These are phyloP conservation scores for Glycine soja DNA, from an alignment of 306 rosid species.

Conservation along the genomic window DNA sequence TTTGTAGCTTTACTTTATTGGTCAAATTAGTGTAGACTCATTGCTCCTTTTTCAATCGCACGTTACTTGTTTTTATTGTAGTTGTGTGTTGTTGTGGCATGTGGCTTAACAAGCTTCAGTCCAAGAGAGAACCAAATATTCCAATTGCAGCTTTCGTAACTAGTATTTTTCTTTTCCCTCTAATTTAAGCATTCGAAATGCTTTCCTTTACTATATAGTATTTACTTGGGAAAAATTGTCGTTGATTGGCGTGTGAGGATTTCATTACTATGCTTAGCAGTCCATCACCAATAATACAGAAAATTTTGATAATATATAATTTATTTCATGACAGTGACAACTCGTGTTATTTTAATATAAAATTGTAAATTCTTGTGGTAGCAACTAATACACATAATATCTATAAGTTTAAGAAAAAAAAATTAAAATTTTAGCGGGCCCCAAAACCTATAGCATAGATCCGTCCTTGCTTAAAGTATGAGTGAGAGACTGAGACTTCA, in stretches of 20 bases:
- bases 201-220: background rate
- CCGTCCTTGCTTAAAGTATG: background rate
- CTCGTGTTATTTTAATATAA: background rate
- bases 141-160: conserved; percentile 38
- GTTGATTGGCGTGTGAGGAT: conserved; percentile 15
- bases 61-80: conserved; percentile 20
- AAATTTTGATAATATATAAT: background rate
- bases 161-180: conserved; percentile 19
- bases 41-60: conserved; percentile 40
- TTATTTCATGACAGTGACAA: background rate
- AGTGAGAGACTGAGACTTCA: background rate
- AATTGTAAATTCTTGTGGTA: background rate
- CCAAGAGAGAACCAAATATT: conserved; percentile 41
- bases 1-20: conserved; percentile 53
- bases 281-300: background rate
- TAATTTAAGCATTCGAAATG: background rate
- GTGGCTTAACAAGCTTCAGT: conserved; percentile 35
- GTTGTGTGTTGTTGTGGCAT: background rate
- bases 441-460: background rate
- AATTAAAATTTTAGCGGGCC: background rate
- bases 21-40: conserved; percentile 49
- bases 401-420: background rate
- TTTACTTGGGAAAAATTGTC: background rate
- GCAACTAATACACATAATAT: background rate
- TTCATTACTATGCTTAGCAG: background rate